Conservation (phyloP, 2,329 filamentous ascomycete species). For the Pyrenophora graminea region DNA sequence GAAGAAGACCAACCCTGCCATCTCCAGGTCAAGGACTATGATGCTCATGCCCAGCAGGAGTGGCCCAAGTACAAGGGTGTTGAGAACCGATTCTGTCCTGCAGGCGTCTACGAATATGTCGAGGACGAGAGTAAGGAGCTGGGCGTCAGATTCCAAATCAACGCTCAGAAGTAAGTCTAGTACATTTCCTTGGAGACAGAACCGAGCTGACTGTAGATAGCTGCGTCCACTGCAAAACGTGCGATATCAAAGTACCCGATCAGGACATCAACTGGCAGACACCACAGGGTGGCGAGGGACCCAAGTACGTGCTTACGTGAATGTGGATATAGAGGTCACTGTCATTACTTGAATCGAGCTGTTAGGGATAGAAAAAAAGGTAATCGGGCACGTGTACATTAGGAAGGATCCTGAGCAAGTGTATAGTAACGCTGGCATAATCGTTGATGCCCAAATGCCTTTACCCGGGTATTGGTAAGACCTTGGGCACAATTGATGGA, state of each 20-base stretch:
- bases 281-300: constrained; percentile 83
- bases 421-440: constrained; percentile 11
- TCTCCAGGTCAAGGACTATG: constrained; percentile 93
- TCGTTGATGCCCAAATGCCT: constrained; percentile 16
- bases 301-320: constrained; percentile 67
- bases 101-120: constrained; percentile 96
- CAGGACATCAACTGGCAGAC: constrained; percentile 95
- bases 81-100: constrained; percentile 96
- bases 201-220: constrained; percentile 54
- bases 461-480: neutral
- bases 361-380: neutral
- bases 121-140: constrained; percentile 86
- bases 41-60: constrained; percentile 79
- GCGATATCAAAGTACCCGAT: constrained; percentile 94
- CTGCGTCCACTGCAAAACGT: constrained; percentile 99
- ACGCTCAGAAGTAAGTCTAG: constrained; percentile 84
- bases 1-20: constrained; percentile 98
- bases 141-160: constrained; percentile 96
- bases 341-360: neutral
- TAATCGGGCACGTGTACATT: constrained; percentile 10
- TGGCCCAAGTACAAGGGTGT: constrained; percentile 89
- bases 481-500: neutral
- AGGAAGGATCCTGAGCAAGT: constrained; percentile 7
- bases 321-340: neutral
- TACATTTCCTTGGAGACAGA: neutral